Conservation (phyloP, 768 basidiomycete genomes). For the Mrakia hoshinonis region DNA sequence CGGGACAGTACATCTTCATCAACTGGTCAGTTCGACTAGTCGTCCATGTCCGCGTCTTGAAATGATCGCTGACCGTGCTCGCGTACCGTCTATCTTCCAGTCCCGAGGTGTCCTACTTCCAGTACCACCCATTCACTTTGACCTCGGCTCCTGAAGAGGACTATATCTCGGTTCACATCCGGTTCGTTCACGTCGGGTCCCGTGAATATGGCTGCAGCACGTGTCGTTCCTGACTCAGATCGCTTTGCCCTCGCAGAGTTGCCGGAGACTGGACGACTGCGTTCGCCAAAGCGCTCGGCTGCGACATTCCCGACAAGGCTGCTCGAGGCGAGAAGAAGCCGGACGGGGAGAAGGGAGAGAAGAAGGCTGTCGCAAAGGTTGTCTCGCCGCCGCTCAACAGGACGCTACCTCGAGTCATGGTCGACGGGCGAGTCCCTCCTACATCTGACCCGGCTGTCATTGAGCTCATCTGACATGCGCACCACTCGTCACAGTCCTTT, state of each 20-base stretch:
- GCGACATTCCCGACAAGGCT: constrained; percentile 53
- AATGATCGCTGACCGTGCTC: background rate
- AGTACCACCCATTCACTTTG: constrained; percentile 95
- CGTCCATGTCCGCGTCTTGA: background rate
- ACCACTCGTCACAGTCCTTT: constrained; percentile 54
- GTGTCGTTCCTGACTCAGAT: too few relatives aligned
- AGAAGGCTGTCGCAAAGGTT: constrained; percentile 38
- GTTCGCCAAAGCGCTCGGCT: constrained; percentile 71
- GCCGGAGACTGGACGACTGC: constrained; percentile 41
- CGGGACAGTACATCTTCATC: constrained; percentile 89
- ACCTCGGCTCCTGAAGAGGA: constrained; percentile 94
- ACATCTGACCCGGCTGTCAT: background rate
- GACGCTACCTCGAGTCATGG: constrained; percentile 81
- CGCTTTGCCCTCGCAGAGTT: too few relatives aligned
- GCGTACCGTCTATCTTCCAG: constrained; percentile 36
- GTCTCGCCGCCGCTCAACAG: constrained; percentile 57
- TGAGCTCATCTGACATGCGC: background rate
- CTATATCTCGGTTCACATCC: constrained; percentile 87
- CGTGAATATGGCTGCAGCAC: too few relatives aligned
- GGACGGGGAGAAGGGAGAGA: background rate
- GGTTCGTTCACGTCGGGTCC: constrained; percentile 36
- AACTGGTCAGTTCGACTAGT: constrained; percentile 37
- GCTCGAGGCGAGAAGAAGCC: constrained; percentile 9
- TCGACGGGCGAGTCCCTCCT: constrained; percentile 51
- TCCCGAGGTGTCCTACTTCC: constrained; percentile 87